Conservation (phyloP, 306 rosid species). For the Dalbergia oliveri region DNA sequence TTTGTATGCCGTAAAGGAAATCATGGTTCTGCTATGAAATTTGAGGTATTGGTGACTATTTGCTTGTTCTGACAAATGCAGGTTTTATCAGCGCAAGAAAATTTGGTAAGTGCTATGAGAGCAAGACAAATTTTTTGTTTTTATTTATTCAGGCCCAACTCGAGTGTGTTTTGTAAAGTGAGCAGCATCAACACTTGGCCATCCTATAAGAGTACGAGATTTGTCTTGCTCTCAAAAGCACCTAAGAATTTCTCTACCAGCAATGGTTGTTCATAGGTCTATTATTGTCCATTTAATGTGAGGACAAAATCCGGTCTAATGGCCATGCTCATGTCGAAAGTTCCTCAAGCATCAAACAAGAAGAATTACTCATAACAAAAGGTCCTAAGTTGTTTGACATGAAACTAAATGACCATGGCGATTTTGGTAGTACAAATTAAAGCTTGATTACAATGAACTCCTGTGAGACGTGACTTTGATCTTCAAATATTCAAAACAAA, state of each 20-base stretch:
- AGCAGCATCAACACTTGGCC: too few relatives aligned
- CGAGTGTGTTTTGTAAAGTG: too few relatives aligned
- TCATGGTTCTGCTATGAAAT: slow-evolving; percentile 14
- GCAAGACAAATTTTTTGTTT: too few relatives aligned
- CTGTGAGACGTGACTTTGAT: background rate
- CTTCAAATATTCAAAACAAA: background rate
- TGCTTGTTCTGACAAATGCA: slow-evolving; percentile 27
- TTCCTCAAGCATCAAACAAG: background rate
- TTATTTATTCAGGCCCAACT: too few relatives aligned
- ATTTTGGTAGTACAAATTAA: background rate
- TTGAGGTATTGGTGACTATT: slow-evolving; percentile 3
- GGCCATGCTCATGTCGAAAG: background rate
- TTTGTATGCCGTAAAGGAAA: background rate
- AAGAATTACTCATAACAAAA: background rate
- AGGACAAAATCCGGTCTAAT: slow-evolving; percentile 2
- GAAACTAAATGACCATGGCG: background rate
- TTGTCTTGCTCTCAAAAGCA: too few relatives aligned
- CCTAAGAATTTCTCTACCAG: background rate
- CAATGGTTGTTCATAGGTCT: slow-evolving; percentile 2
- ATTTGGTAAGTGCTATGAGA: too few relatives aligned
- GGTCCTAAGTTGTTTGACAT: slow-evolving; percentile 22
- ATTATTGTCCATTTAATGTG: slow-evolving; percentile 12
- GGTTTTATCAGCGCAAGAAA: background rate
- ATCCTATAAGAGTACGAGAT: too few relatives aligned
- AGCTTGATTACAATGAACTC: slow-evolving; percentile 7